A percentile compares a stretch with the other conserved stretches of the same genome.
phyloP scores from a whole-genome alignment of 371 early-diverging fungal genomes.

The Zychaea mexicana region DNA sequence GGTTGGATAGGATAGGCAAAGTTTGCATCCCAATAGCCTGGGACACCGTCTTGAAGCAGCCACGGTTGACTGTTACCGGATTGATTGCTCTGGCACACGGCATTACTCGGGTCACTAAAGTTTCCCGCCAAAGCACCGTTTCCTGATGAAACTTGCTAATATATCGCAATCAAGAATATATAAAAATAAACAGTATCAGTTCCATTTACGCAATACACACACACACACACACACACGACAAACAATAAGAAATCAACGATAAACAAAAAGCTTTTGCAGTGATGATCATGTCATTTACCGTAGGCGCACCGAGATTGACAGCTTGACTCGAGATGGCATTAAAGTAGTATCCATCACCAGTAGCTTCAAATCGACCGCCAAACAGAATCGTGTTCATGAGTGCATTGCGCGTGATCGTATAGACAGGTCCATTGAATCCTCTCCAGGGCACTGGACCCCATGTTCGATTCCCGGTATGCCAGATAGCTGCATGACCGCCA shows the following conservation, averaged over 20 bases:
- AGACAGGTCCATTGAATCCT: conserved; percentile 52
- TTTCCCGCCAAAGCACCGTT: conserved; percentile 32
- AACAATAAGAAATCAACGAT: too few species aligned
- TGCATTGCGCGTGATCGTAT: conserved; percentile 32
- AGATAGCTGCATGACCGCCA: conserved; percentile 52
- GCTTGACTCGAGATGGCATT: conserved; percentile 35
- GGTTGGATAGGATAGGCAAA: conserved; percentile 64
- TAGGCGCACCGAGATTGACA: conserved; percentile 31
- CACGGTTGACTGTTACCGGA: conserved; percentile 38
- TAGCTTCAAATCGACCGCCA: conserved; percentile 47
- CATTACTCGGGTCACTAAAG: conserved; percentile 30
- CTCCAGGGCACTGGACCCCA: conserved; percentile 61
- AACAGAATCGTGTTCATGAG: conserved; percentile 33
- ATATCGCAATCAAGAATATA: background rate
- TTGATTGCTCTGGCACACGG: conserved; percentile 29
- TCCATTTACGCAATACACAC: too few species aligned
- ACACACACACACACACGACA: too few species aligned
- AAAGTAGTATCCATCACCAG: conserved; percentile 38
- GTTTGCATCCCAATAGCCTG: conserved; percentile 71
- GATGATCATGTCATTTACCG: conserved; percentile 18
- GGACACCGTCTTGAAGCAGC: conserved; percentile 70
- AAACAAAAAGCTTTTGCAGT: background rate
- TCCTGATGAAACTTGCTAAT: conserved; percentile 47
- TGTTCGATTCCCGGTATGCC: conserved; percentile 31
- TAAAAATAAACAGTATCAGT: background rate